Percentiles rank a stretch among this genome's conserved stretches.
Evolutionary conservation across 73 alveolate species (phyloP).

Genomic region (Breviolum minutum): DNA sequence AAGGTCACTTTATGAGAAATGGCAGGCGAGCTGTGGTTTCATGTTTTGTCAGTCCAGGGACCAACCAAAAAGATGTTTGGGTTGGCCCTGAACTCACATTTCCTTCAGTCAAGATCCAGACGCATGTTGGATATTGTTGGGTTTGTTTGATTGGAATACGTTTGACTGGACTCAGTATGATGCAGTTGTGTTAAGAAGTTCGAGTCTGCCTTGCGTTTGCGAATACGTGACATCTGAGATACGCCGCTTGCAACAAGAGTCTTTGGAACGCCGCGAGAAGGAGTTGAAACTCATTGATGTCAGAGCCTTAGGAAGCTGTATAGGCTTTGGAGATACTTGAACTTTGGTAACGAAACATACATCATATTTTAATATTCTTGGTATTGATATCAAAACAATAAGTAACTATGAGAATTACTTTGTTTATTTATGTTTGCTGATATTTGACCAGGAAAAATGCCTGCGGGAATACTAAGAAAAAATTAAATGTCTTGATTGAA

Average conservation of each 20-base stretch:
- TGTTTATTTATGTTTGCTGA: background rate
- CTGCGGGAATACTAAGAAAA: too few relatives aligned
- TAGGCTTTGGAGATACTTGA: background rate
- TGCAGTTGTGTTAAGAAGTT: background rate
- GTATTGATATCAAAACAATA: background rate
- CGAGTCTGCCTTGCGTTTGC: too few relatives aligned
- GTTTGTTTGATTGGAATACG: background rate
- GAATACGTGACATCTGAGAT: background rate
- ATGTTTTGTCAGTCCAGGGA: background rate
- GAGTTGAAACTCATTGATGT: slow-evolving; percentile 9
- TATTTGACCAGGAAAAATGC: background rate
- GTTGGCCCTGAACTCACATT: background rate
- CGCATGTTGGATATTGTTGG: background rate
- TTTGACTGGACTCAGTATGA: too few relatives aligned
- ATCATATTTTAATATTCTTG: background rate
- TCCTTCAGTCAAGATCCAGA: background rate
- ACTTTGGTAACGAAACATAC: too few relatives aligned
- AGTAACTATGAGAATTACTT: too few relatives aligned
- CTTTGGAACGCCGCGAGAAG: slow-evolving; percentile 17
- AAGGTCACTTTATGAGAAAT: slow-evolving; percentile 36
- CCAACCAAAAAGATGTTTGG: background rate
- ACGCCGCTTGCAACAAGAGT: slow-evolving; percentile 49
- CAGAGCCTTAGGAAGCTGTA: background rate
- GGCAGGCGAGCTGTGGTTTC: slow-evolving; percentile 10
- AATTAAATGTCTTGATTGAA: background rate